A percentile compares a stretch with the other conserved stretches of the same genome.
These are phyloP conservation scores for Aspergillus pseudoglaucus DNA, from an alignment of 2,329 filamentous ascomycete species.

Conservation along the genomic window DNA sequence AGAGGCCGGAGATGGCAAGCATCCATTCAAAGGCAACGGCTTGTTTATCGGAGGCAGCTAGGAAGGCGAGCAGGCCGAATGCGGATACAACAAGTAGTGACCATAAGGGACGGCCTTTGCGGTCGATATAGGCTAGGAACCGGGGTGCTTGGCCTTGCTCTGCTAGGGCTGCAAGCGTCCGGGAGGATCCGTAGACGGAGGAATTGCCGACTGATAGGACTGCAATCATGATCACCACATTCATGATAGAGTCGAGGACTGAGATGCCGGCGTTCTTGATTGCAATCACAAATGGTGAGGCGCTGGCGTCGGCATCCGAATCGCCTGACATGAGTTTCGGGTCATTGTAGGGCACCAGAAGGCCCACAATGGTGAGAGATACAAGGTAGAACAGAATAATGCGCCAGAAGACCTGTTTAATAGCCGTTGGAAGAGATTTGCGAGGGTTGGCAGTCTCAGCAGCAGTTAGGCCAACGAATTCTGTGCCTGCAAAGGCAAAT, in stretches of 20 bases:
- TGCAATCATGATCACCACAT: conserved; percentile 85
- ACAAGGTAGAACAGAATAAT: conserved; percentile 87
- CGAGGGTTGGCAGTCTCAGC: conserved; percentile 53
- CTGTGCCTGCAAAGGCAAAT: conserved; percentile 57
- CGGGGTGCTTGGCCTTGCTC: conserved; percentile 78
- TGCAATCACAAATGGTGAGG: conserved; percentile 89
- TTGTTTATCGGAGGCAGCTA: conserved; percentile 59
- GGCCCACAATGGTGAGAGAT: conserved; percentile 70
- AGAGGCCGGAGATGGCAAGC: conserved; percentile 65
- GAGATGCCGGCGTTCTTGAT: conserved; percentile 77
- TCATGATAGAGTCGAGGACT: conserved; percentile 81
- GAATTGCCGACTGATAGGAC: conserved; percentile 90
- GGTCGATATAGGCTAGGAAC: conserved; percentile 74
- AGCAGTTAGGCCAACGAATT: conserved; percentile 55
- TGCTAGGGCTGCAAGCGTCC: conserved; percentile 81
- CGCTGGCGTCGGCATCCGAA: conserved; percentile 59
- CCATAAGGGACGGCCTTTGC: conserved; percentile 69
- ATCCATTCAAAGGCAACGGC: conserved; percentile 71
- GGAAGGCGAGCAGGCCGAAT: conserved; percentile 69
- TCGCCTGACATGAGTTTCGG: conserved; percentile 53
- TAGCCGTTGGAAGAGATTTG: conserved; percentile 73
- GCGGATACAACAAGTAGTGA: conserved; percentile 62
- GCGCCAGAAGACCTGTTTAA: conserved; percentile 94
- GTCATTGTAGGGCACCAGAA: conserved; percentile 72
- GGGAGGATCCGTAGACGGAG: conserved; percentile 82